phyloP scores from a whole-genome alignment of 2,329 filamentous ascomycete species.

The Hyphodiscus sp. region DNA sequence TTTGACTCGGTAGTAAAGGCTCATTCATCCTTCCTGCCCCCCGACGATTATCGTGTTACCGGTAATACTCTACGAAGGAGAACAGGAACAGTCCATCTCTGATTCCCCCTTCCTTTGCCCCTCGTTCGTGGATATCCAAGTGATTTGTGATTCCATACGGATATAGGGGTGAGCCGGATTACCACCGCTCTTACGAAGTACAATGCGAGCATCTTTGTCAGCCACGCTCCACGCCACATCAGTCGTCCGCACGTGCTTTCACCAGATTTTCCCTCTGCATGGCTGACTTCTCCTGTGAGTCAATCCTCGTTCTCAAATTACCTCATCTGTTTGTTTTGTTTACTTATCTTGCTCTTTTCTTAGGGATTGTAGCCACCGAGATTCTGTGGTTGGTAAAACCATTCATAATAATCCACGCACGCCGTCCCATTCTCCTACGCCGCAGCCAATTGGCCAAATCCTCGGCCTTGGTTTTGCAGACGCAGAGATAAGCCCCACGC shows the following conservation, averaged over 20 bases:
- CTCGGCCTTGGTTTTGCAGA: slow-evolving; percentile 20
- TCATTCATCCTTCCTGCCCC: too few relatives aligned
- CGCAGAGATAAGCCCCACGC: slow-evolving; percentile 26
- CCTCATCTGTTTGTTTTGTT: background rate
- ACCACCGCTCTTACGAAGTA: background rate
- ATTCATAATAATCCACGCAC: too few relatives aligned
- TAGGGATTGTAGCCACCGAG: too few relatives aligned
- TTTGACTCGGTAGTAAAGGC: too few relatives aligned
- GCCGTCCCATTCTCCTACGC: too few relatives aligned
- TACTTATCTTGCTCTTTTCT: background rate
- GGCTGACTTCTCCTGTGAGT: background rate
- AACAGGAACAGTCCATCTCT: too few relatives aligned
- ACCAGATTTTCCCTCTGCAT: slow-evolving; percentile 11
- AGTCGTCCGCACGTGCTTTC: slow-evolving; percentile 2
- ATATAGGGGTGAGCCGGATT: background rate
- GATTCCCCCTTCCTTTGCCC: too few relatives aligned
- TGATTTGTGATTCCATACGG: too few relatives aligned
- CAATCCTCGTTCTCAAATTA: background rate
- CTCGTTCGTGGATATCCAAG: too few relatives aligned
- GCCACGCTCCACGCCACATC: background rate
- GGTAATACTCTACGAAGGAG: background rate
- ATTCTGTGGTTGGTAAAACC: too few relatives aligned
- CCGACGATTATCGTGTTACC: slow-evolving; percentile 1
- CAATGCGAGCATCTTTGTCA: too few relatives aligned
- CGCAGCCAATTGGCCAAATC: slow-evolving; percentile 13